These are phyloP conservation scores for Breviolum minutum DNA, from an alignment of 73 alveolate genomes.

Conservation along the genomic window DNA sequence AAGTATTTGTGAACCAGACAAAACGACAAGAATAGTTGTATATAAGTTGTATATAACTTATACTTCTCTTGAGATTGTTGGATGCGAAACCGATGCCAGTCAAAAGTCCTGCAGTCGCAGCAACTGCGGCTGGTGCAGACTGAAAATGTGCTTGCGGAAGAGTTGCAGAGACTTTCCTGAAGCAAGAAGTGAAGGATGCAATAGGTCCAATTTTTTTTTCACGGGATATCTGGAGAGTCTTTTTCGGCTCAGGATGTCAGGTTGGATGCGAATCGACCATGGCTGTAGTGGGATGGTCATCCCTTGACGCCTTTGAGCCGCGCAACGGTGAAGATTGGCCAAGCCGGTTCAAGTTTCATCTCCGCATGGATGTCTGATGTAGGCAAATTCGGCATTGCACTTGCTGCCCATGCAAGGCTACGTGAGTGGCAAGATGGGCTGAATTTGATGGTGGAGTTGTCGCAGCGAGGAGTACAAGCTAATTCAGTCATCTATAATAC, in stretches of 20 bases:
- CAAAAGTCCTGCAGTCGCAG: slow-evolving; percentile 17
- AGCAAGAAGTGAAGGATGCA: too few species aligned
- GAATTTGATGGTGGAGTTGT: background rate
- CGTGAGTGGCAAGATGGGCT: slow-evolving; percentile 33
- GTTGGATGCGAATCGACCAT: too few species aligned
- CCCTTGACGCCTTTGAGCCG: too few species aligned
- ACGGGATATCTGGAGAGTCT: background rate
- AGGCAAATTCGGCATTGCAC: background rate
- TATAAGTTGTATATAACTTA: background rate
- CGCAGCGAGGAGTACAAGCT: background rate
- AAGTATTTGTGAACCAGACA: background rate
- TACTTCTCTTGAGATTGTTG: background rate
- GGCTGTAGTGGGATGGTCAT: too few species aligned
- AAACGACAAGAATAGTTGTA: background rate
- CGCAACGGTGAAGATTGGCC: too few species aligned
- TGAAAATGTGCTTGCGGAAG: background rate
- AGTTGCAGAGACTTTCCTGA: background rate
- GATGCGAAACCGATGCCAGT: slow-evolving; percentile 37
- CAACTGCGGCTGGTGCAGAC: slow-evolving; percentile 65
- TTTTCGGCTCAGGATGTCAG: background rate
- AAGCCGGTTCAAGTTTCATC: too few species aligned
- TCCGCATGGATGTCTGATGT: background rate
- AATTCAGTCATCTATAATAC: background rate
- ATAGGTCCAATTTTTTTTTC: background rate
- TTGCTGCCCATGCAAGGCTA: background rate